phyloP scores from a whole-genome alignment of 495 filamentous ascomycete genomes.

The Tirmania nivea region DNA sequence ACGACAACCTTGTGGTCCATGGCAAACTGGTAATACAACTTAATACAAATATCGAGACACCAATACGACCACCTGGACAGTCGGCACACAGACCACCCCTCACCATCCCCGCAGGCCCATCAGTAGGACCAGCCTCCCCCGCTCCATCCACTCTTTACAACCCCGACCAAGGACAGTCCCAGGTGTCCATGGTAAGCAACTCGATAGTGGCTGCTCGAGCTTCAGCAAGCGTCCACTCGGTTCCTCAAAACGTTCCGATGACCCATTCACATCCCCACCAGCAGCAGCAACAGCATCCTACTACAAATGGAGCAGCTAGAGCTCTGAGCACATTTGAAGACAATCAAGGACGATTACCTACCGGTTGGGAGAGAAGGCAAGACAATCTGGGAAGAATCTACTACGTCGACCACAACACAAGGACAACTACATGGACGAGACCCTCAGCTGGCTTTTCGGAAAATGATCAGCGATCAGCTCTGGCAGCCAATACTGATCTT shows the following conservation, averaged over 20 bases:
- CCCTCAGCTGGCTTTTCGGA: slow-evolving; percentile 65
- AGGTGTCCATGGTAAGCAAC: slow-evolving; percentile 12
- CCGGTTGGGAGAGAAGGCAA: slow-evolving; percentile 89
- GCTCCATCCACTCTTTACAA: slow-evolving; percentile 16
- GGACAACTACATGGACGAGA: slow-evolving; percentile 87
- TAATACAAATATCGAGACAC: slow-evolving; percentile 57
- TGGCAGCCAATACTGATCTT: slow-evolving; percentile 71
- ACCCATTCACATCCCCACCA: slow-evolving; percentile 5
- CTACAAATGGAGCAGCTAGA: slow-evolving; percentile 22
- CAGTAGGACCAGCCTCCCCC: slow-evolving; percentile 13
- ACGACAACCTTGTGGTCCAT: slow-evolving; percentile 91
- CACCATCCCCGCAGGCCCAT: slow-evolving; percentile 10
- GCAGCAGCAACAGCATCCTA: slow-evolving; percentile 7
- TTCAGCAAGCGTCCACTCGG: neutral
- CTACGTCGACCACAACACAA: slow-evolving; percentile 95
- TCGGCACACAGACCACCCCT: slow-evolving; percentile 24
- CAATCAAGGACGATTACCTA: slow-evolving; percentile 70
- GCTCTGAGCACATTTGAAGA: slow-evolving; percentile 82
- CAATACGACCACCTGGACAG: slow-evolving; percentile 24
- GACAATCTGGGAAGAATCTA: slow-evolving; percentile 96
- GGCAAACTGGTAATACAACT: slow-evolving; percentile 92
- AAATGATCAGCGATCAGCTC: slow-evolving; percentile 50
- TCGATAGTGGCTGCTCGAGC: neutral
- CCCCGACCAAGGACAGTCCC: slow-evolving; percentile 13
- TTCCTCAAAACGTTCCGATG: slow-evolving; percentile 12